Percentiles rank a stretch among this genome's conserved stretches.
These are phyloP conservation scores for Mucor circinelloides DNA, from an alignment of 371 early-diverging fungal species.

Conservation along the genomic window DNA sequence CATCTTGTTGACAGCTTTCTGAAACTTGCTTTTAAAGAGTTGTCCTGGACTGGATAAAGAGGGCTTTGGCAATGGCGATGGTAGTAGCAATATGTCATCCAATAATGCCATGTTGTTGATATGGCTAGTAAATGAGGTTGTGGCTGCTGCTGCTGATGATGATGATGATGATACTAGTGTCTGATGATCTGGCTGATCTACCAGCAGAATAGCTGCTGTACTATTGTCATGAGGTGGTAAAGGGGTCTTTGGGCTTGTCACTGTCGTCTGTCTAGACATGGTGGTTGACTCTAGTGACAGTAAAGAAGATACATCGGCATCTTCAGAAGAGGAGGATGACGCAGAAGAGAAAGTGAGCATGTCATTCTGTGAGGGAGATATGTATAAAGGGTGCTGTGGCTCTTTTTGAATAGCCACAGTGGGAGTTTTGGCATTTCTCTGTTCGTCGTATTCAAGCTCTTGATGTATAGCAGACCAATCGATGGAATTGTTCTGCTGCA, in stretches of 20 bases:
- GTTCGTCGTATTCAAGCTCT: slow-evolving; percentile 17
- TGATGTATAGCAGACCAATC: slow-evolving; percentile 19
- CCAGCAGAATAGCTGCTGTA: not conserved
- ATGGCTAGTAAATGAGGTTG: not conserved
- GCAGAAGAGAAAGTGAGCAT: not conserved
- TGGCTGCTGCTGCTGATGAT: not conserved
- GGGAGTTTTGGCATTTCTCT: not conserved
- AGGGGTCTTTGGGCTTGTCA: not conserved
- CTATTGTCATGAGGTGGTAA: not conserved
- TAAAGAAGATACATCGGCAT: not conserved
- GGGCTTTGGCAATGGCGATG: not conserved
- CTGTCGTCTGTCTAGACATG: not conserved
- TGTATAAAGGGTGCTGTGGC: not conserved
- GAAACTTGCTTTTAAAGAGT: slow-evolving; percentile 13
- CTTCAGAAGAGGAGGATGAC: not conserved
- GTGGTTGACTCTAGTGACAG: not conserved
- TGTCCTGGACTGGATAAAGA: slow-evolving; percentile 4
- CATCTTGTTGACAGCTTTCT: slow-evolving; percentile 15
- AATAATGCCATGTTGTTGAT: not conserved
- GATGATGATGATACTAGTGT: not conserved
- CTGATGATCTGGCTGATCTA: not conserved
- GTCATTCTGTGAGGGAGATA: not conserved
- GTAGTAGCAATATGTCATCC: not conserved
- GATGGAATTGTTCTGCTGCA: not conserved
- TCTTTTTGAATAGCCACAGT: not conserved